Evolutionary conservation across 371 early-diverging fungal genomes (phyloP), one percentile per base, ranked within the genome.

Genomic region (Rhizopus delemar): DNA sequence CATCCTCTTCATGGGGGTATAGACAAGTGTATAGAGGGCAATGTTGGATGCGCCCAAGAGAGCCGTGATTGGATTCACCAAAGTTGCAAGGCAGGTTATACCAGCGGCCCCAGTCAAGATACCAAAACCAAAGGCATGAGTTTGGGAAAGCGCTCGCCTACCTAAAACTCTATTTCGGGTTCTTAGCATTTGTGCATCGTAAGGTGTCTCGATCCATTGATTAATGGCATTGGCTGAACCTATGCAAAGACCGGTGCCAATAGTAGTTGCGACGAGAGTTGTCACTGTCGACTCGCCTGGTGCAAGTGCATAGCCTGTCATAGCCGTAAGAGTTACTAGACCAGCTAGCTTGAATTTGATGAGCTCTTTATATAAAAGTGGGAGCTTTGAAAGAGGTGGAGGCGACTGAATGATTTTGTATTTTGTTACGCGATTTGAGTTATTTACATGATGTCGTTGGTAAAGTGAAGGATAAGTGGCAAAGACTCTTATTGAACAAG

Each of bases 161-260:
- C 95, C 95, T 31, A 98, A 75, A 0, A 90, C 86, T 22, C 99
- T 82, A 69, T 90, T 92, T 50, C 93, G 83, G 5, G 99, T 98
- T 50, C 99, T 82, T 7, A 87, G 67, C 99, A 98, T 98, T 69
- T 97, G 97, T 11, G 96, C 96, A 67, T 98, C 99, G 63, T 93
- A 97, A 0, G 98, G 97, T 12, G 84, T 77, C 68, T 98, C 99
- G 29, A 94, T 85, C 91, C 94, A 96, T 74, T 97, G 98, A 73
- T 98, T 98, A 66, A 97, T 84, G 15, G 94, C 79, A 73, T 98
- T 98, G 41, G 98, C 99, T 22, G 93, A 90, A 5, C 86, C 78
- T n/a, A 94, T 86, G 69, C 98, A 97, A 46, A 98, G 82, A 0
- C 86, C 85, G 0, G 97, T 97, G 22, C 99, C 99, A 2, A 85